These are phyloP conservation scores for Tuber indicum DNA, from an alignment of 495 filamentous ascomycete species.

Conservation along the genomic window DNA sequence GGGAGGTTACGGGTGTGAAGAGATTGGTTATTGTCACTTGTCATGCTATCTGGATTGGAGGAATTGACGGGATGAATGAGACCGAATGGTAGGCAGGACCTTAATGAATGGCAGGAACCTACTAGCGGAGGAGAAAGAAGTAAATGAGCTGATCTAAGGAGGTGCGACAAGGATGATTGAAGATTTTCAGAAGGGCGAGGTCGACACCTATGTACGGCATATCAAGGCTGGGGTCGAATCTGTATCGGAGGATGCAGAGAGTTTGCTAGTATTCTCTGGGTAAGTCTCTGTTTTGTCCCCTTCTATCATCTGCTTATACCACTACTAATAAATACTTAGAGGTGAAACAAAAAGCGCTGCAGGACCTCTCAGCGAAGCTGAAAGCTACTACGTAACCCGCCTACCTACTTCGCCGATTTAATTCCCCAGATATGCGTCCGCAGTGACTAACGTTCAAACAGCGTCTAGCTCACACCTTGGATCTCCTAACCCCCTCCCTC, in stretches of 20 bases:
- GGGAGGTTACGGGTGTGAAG: constrained; percentile 11
- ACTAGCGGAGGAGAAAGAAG: constrained; percentile 11
- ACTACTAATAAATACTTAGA: constrained; percentile 12
- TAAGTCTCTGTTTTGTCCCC: constrained; percentile 41
- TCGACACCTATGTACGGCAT: constrained; percentile 64
- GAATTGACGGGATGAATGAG: constrained; percentile 55
- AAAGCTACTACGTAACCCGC: constrained; percentile 54
- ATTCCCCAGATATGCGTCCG: constrained; percentile 9
- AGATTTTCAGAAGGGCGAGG: constrained; percentile 67
- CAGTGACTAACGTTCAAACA: constrained; percentile 33
- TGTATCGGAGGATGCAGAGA: constrained; percentile 39
- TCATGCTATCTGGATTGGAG: constrained; percentile 70
- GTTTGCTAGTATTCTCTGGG: constrained; percentile 65
- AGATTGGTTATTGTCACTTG: constrained; percentile 68
- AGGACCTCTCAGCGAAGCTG: constrained; percentile 50
- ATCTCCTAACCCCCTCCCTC: constrained; percentile 41
- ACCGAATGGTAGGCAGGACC: constrained; percentile 56
- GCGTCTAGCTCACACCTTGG: constrained; percentile 48
- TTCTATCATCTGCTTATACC: constrained; percentile 1
- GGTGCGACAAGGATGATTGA: constrained; percentile 20
- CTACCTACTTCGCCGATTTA: background rate
- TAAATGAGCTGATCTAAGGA: background rate
- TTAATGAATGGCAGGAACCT: background rate
- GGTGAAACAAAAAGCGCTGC: constrained; percentile 36
- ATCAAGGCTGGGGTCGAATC: constrained; percentile 56